Conservation (phyloP, 176 grass and related monocot genomes). For the Carex kokanica region DNA sequence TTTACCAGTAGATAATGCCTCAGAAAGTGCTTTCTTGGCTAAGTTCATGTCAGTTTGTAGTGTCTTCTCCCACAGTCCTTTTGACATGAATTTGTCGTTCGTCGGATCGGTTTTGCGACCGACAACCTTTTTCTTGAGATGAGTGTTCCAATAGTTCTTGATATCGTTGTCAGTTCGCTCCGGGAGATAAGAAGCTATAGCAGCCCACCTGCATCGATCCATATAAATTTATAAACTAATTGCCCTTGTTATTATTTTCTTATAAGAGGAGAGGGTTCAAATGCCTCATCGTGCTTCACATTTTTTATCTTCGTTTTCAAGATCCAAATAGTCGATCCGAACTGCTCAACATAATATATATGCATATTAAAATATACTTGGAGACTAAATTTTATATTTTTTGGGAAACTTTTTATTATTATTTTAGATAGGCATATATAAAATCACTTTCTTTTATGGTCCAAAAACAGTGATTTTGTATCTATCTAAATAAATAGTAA, state of each 20-base stretch:
- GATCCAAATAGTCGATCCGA: no score
- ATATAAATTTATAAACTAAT: constrained; percentile 1
- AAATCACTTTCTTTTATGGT: no score
- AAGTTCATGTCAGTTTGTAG: constrained; percentile 22
- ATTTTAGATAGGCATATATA: no score
- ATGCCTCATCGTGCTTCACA: no score
- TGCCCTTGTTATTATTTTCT: background rate
- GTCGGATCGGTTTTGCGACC: background rate
- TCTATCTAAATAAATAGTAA: no score
- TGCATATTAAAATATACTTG: no score
- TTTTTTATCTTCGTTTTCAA: no score
- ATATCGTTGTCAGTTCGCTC: constrained; percentile 23
- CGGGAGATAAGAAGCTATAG: constrained; percentile 19
- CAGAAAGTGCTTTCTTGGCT: constrained; percentile 17
- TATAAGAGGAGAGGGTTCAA: no score
- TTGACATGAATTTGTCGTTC: background rate
- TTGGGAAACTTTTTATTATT: no score
- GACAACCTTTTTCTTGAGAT: background rate
- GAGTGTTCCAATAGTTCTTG: constrained; percentile 22
- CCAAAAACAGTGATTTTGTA: no score
- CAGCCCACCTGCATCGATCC: constrained; percentile 6
- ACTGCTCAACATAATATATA: no score
- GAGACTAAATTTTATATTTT: no score
- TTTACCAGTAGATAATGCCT: constrained; percentile 3
- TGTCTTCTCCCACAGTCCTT: constrained; percentile 16